Percentiles rank a stretch among this genome's conserved stretches.
These are phyloP conservation scores for Debaryomyces maramus DNA, from an alignment of 805 yeast genomes.

Conservation along the genomic window DNA sequence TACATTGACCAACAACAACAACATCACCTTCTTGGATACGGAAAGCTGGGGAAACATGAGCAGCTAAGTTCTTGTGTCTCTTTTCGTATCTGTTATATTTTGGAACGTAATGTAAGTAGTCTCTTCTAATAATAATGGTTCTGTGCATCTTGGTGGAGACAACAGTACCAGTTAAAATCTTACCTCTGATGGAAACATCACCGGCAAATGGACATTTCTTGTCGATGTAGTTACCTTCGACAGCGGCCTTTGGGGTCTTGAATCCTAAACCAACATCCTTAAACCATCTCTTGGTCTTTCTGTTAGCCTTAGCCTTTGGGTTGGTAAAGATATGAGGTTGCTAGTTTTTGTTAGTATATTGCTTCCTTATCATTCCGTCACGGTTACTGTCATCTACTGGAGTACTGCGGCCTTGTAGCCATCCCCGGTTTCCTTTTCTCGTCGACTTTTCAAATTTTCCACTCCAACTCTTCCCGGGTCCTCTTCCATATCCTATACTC, in stretches of 20 bases:
- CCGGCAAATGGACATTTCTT: constrained; percentile 99
- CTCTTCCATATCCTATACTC: no score
- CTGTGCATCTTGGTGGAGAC: constrained; percentile 99
- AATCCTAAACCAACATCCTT: constrained; percentile 99
- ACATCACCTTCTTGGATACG: constrained; percentile 98
- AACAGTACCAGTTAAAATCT: constrained; percentile 98
- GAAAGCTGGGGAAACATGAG: constrained; percentile 99
- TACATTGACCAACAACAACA: constrained; percentile 99
- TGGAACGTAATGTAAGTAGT: constrained; percentile 99
- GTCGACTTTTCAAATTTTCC: no score
- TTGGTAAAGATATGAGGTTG: constrained; percentile 99
- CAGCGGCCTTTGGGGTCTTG: constrained; percentile 99
- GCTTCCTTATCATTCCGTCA: no score
- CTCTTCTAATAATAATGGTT: constrained; percentile 99
- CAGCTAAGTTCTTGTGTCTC: constrained; percentile 99
- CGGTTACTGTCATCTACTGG: no score
- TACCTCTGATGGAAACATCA: constrained; percentile 97
- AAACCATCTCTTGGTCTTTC: constrained; percentile 99
- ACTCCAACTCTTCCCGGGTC: no score
- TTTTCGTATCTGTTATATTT: constrained; percentile 99
- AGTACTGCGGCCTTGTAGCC: no score
- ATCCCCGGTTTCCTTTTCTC: no score
- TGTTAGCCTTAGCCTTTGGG: constrained; percentile 99
- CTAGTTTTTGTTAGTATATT: constrained; percentile 42
- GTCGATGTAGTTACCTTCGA: constrained; percentile 98